Evolutionary conservation across 2,329 filamentous ascomycete genomes (phyloP), one percentile per base, ranked within the genome.

Genomic region (Claviceps paspali): DNA sequence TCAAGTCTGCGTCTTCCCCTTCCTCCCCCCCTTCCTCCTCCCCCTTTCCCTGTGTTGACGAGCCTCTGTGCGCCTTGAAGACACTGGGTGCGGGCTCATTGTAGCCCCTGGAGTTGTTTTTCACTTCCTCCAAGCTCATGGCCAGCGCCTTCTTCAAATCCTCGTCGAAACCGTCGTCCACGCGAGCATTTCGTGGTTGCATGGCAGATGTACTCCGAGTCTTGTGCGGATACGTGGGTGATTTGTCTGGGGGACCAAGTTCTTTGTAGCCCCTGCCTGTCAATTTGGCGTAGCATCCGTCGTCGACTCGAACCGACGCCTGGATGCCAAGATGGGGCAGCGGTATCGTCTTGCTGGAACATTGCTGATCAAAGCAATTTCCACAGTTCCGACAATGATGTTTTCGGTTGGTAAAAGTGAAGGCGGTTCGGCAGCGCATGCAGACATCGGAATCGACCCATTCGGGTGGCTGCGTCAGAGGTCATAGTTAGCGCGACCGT

Each of bases 361-460:
- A 98, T 50, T 91, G 79, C 45, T 88, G 85, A 54, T 94, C 92
- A 56, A 98, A 98, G 51, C 93, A 91, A 59, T 91, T 94, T 36
- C 91, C 91, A 52, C 91, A 98, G 57, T 98, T 98, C 46, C 91
- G 79, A 53, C 91, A 98, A 57, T 98, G 91, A 55, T 98, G 91
- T 56, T 96, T 98, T 52, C 91, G 79, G 57, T 98, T 98, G 39
- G 88, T 98, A 53, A 98, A 95, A 33, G 85, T 95, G 51, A 98
- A 98, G 14, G 85, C 63, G 10, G 88, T 95, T 48, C 91, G 78
- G 57, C 91, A 98, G 54, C 91, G 81, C 86, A 98, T 95, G 57
- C 91, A 98, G 23, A 98, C 88, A 51, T 98, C 91, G 9, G 88
- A 95, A 60, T 98, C 91, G 35, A 79, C 78, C 91, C 91, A 98